These are phyloP conservation scores for Jacaranda mimosifolia DNA, from an alignment of 257 asterid species.

Conservation along the genomic window DNA sequence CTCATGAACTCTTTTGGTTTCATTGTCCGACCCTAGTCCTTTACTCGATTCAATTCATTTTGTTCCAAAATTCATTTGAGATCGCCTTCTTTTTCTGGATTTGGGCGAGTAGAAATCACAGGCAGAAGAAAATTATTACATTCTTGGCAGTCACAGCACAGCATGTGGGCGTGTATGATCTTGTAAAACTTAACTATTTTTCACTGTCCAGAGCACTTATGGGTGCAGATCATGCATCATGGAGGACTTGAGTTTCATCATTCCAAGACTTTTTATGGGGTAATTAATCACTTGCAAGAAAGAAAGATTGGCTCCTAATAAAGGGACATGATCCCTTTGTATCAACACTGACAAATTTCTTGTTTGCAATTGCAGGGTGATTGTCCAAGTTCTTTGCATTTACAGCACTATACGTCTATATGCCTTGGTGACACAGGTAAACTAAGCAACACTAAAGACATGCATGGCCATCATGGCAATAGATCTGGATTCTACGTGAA, in stretches of 20 bases:
- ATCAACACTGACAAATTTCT: background rate
- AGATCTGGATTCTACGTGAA: too few relatives aligned
- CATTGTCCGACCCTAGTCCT: constrained; percentile 66
- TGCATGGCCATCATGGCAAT: too few relatives aligned
- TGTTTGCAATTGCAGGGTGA: constrained; percentile 47
- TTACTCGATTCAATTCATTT: constrained; percentile 88
- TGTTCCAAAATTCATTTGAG: constrained; percentile 91
- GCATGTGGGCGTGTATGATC: background rate
- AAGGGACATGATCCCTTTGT: background rate
- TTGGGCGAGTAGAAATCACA: constrained; percentile 55
- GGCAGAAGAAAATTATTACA: background rate
- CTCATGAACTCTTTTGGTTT: constrained; percentile 92
- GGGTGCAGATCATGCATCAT: constrained; percentile 92
- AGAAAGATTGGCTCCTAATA: background rate
- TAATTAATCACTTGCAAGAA: constrained; percentile 29
- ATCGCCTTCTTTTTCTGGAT: constrained; percentile 92
- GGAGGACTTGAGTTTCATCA: constrained; percentile 70
- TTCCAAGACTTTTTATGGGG: constrained; percentile 82
- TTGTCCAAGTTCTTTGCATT: constrained; percentile 62
- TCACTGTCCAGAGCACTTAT: constrained; percentile 60
- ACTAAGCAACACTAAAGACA: background rate
- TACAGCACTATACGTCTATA: constrained; percentile 58
- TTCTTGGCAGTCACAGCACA: background rate
- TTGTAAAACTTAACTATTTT: background rate
- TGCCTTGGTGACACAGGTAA: constrained; percentile 58